Base-by-base conservation (phyloP, 192 early-diverging fungal species). In the Backusella westeae region DNA sequence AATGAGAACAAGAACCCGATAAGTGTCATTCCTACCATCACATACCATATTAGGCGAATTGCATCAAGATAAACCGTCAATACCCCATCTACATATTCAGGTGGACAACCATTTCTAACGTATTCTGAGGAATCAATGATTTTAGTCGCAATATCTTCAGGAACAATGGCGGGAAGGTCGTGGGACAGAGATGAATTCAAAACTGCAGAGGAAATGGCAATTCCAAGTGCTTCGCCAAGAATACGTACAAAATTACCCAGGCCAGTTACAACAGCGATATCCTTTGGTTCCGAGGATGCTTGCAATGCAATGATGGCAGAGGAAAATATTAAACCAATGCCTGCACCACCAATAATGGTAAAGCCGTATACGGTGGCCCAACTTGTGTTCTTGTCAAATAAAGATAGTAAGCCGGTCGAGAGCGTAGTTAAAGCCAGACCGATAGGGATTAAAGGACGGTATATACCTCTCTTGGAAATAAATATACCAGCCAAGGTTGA, bases 331-430 rank as follows among this genome's bases (percentile, higher is more conserved):
- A 29, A 52, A 12, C 81, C 81, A 29, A 82, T 15, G 29, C 77
- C 81, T 14, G 59, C 19, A 44, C 77, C 81, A 8, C 69, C 56
- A 26, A 82, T 23, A 19, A 66, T 39, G 4, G 73, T 76, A 23
- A 76, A 65, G 35, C 75, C 77, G 46, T 76, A 78, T 5, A 76
- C 42, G 26, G 15, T 46, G 29, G 69, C 52, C 44, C 35, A 82
- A 44, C 36, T 38, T 23, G 74, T 69, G 38, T 76, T 10, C 3
- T 35, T 81, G 78, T 87, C 83, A 29, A 94, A 79, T 10, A 89
- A 80, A 17, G 90, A 85, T 15, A 93, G 79, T 41, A 98, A 86
- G 21, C 86, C 90, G 66, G 80, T 73, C 14, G 91, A 94, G 42
- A 91, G 53, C 4, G 85, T 83, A 34, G 93, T 82, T 23, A 95